Base-by-base conservation (phyloP, 345 rosid species). In the Diplotaxis tenuifolia region DNA sequence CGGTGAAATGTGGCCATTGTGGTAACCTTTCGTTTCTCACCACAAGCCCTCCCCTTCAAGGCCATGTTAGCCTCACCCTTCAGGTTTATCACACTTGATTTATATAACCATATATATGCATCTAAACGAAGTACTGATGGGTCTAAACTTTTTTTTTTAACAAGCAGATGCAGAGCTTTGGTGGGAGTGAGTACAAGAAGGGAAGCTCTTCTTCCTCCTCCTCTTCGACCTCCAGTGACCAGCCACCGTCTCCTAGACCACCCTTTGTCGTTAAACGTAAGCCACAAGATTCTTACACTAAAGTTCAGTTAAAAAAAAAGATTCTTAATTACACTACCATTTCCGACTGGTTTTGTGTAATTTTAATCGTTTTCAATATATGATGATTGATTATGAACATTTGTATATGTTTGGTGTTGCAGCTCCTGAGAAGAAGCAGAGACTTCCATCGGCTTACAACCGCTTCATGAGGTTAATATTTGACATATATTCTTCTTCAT, bases 371-470 rank as follows among this genome's bases (percentile, higher is more conserved):
- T n/a, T 65, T 66, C 9, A 31, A 57, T 19, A 20, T 19, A 25
- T 25, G 53, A 7, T 15, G 8, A 57, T 45, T 31, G 9, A 10
- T 6, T 20, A 19, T 56, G 19, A n/a, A 14, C 21, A 42, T 45
- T 59, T 50, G 57, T 7, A 3, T 14, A 59, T 31, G 7, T 15
- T 23, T 66, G 56, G 11, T 66, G 50, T 40, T 68, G 76, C 82
- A 95, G 99, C 98, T 55, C 99, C 98, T 9, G 97, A 92, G 89
- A 95, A 92, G 94, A 95, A 95, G 75, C 99, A 95, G 84, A 84
- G 97, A 69, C 99, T 95, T 68, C 99, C 99, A 68, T 95, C 99
- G 40, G 97, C 99, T 64, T 95, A 95, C 82, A 95, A 95, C 68
- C 87, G 99, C 42, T 95, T 95, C 83, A 95, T 92, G 98, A 92